Conservation (phyloP, 345 rosid species). For the Heritiera fomes region DNA sequence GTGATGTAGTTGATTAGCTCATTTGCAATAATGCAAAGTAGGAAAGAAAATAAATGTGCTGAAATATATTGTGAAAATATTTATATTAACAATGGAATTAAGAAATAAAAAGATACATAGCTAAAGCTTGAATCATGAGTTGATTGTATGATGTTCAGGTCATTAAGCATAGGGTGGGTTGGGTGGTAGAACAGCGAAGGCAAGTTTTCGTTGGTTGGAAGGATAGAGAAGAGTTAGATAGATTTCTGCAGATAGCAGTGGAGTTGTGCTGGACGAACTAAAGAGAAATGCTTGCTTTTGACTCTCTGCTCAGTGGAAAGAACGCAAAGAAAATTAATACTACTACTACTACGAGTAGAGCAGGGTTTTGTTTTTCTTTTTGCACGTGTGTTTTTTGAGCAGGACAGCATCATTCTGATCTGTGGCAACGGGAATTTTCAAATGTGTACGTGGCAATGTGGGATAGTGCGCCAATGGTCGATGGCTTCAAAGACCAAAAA, state of each 20-base stretch:
- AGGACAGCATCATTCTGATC: not conserved
- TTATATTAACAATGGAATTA: not conserved
- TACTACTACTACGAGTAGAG: too few species aligned
- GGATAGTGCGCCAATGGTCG: not conserved
- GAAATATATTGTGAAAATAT: not conserved
- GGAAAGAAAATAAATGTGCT: not conserved
- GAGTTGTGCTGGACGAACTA: not conserved
- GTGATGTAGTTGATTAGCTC: conserved; percentile 30
- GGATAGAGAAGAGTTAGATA: not conserved
- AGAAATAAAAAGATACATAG: not conserved
- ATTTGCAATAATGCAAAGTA: not conserved
- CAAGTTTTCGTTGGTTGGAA: too few species aligned
- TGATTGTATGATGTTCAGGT: too few species aligned
- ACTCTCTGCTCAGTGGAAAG: not conserved
- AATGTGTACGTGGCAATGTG: not conserved
- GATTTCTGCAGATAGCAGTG: not conserved
- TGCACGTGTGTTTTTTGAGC: not conserved
- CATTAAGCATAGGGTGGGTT: too few species aligned
- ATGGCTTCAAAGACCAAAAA: not conserved
- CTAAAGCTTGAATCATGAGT: not conserved
- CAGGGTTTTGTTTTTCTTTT: not conserved
- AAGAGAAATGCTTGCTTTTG: not conserved
- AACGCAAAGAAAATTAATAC: not conserved
- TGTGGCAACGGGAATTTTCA: not conserved
- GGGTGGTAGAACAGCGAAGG: not conserved